Conservation (phyloP, 2,329 filamentous ascomycete genomes). For the Paecilomyces sp. region DNA sequence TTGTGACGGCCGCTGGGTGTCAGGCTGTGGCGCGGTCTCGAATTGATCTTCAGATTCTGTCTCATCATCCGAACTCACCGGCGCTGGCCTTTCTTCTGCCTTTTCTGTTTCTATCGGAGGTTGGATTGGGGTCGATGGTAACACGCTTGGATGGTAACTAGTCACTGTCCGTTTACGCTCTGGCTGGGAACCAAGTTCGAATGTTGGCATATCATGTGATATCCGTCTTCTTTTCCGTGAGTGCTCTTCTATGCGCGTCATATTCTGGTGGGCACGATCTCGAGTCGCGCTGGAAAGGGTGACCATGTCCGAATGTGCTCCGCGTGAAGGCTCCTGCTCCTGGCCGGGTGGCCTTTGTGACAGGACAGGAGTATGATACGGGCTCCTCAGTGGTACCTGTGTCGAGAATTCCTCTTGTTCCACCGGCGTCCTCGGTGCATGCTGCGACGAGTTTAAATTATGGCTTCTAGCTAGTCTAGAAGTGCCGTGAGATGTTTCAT, state of each 20-base stretch:
- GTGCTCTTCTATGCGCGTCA: slow-evolving; percentile 2
- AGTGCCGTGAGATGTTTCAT: not conserved
- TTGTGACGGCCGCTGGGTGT: slow-evolving; percentile 2
- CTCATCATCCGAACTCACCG: slow-evolving; percentile 1
- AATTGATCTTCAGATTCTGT: slow-evolving; percentile 6
- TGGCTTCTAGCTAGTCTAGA: not conserved
- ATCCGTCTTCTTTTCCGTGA: slow-evolving; percentile 1
- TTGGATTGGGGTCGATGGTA: slow-evolving; percentile 2
- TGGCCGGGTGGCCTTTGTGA: not conserved
- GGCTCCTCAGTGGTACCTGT: not conserved
- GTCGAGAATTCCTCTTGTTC: not conserved
- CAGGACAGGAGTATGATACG: not conserved
- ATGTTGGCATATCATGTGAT: not conserved
- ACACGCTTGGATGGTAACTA: slow-evolving; percentile 1
- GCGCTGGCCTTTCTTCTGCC: not conserved
- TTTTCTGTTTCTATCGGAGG: not conserved
- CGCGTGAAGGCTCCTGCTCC: not conserved
- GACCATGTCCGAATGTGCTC: not conserved
- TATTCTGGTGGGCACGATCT: not conserved
- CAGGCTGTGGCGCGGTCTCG: slow-evolving; percentile 14
- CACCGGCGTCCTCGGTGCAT: not conserved
- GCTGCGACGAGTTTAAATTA: not conserved
- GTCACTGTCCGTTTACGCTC: slow-evolving; percentile 5
- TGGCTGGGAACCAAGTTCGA: not conserved
- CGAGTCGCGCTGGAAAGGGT: not conserved